phyloP scores from a whole-genome alignment of 2,329 filamentous ascomycete species.

The Ophiocordyceps camponoti-saundersi region DNA sequence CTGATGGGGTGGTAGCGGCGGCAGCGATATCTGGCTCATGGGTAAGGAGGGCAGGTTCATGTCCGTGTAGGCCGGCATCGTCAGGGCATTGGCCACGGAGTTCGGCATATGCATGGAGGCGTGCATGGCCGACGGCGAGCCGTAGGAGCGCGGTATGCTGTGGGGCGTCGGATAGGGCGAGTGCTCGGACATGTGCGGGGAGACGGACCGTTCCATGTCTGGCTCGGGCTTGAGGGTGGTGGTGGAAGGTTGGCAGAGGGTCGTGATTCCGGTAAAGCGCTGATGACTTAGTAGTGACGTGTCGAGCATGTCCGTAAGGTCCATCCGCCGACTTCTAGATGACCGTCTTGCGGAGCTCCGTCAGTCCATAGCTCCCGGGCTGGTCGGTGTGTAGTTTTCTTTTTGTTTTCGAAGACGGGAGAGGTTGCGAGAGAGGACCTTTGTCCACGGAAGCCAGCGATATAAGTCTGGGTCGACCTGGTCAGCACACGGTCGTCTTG shows the following conservation, averaged over 20 bases:
- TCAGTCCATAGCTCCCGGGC: background rate
- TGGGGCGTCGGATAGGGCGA: constrained; percentile 36
- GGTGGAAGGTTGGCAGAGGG: constrained; percentile 11
- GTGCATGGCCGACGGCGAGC: constrained; percentile 36
- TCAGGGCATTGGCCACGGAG: constrained; percentile 23
- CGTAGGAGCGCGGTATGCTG: constrained; percentile 30
- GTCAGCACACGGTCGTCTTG: background rate
- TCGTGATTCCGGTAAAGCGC: constrained; percentile 10
- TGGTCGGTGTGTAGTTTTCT: background rate
- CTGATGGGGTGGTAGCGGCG: constrained; percentile 14
- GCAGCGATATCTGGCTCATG: constrained; percentile 17
- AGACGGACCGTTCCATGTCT: constrained; percentile 35
- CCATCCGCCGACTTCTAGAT: background rate
- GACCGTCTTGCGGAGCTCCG: background rate
- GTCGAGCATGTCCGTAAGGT: constrained; percentile 30
- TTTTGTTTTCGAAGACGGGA: too few species aligned
- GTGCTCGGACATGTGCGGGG: constrained; percentile 42
- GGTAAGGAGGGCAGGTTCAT: constrained; percentile 19
- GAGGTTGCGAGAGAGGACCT: background rate
- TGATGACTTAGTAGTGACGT: constrained; percentile 17
- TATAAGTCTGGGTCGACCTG: background rate
- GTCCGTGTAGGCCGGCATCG: constrained; percentile 21
- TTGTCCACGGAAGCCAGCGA: background rate
- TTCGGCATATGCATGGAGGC: constrained; percentile 28
- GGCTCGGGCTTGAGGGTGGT: constrained; percentile 19